Evolutionary conservation across 1,284 basidiomycete genomes (phyloP).

Genomic region (Pholiota adiposa): DNA sequence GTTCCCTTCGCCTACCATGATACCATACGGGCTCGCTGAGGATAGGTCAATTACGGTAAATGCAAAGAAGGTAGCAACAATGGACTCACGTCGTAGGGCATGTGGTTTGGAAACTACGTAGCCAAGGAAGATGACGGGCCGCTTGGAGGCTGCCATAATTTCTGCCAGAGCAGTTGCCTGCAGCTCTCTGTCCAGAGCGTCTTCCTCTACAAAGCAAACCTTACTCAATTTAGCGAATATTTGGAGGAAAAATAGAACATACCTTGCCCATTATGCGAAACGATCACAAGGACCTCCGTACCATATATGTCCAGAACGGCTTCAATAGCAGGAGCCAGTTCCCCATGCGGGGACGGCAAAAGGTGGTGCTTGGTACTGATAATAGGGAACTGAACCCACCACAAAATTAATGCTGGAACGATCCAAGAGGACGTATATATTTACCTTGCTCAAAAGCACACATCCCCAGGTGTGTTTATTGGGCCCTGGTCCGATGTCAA

Average conservation of each 20-base stretch:
- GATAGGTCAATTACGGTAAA: background rate
- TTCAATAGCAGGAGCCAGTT: slow-evolving; percentile 92
- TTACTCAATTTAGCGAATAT: background rate
- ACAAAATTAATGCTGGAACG: background rate
- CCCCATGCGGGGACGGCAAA: slow-evolving; percentile 86
- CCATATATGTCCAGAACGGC: slow-evolving; percentile 88
- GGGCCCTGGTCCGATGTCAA: slow-evolving; percentile 86
- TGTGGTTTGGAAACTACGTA: slow-evolving; percentile 86
- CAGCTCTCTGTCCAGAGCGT: slow-evolving; percentile 85
- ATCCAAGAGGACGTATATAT: slow-evolving; percentile 4
- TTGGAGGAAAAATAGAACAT: slow-evolving; percentile 11
- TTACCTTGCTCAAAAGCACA: slow-evolving; percentile 78
- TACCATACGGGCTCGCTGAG: slow-evolving; percentile 86
- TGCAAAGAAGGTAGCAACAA: background rate
- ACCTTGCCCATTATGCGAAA: slow-evolving; percentile 95
- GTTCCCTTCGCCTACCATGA: slow-evolving; percentile 74
- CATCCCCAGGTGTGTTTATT: slow-evolving; percentile 94
- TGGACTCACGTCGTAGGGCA: slow-evolving; percentile 64
- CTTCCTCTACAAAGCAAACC: slow-evolving; percentile 65
- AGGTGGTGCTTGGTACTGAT: slow-evolving; percentile 89
- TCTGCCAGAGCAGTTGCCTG: slow-evolving; percentile 85
- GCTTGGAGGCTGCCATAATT: slow-evolving; percentile 79
- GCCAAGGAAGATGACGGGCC: slow-evolving; percentile 86
- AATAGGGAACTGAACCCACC: slow-evolving; percentile 78
- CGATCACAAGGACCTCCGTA: slow-evolving; percentile 79